A percentile compares a stretch with the other conserved stretches of the same genome.
These are phyloP conservation scores for Diplodia scrobiculata DNA, from an alignment of 2,329 filamentous ascomycete species.

Conservation along the genomic window DNA sequence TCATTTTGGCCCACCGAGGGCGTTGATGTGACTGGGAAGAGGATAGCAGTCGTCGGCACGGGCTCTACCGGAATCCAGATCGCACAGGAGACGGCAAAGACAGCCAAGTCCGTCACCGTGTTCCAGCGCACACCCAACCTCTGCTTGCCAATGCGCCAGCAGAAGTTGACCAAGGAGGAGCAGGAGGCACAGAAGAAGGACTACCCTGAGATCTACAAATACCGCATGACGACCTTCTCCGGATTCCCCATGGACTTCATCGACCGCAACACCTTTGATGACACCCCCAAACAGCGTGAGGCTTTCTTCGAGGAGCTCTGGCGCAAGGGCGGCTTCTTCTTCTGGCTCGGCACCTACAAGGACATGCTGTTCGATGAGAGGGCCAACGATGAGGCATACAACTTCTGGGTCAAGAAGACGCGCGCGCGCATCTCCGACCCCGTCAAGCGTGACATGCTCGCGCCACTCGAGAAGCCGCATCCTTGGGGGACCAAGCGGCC, in stretches of 20 bases:
- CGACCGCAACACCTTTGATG: constrained; percentile 57
- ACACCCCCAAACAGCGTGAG: constrained; percentile 48
- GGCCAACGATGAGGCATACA: constrained; percentile 50
- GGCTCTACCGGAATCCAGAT: constrained; percentile 67
- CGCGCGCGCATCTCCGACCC: constrained; percentile 49
- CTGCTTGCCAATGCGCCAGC: constrained; percentile 62
- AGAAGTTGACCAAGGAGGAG: constrained; percentile 53
- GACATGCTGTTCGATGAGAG: constrained; percentile 47
- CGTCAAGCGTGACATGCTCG: constrained; percentile 51
- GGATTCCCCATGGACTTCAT: constrained; percentile 62
- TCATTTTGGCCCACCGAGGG: constrained; percentile 63
- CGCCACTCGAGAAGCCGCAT: constrained; percentile 49
- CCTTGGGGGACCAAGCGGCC: constrained; percentile 53
- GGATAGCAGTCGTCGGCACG: constrained; percentile 64
- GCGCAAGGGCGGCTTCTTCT: constrained; percentile 46
- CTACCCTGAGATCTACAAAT: constrained; percentile 54
- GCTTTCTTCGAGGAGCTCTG: constrained; percentile 49
- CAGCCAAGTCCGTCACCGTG: constrained; percentile 56
- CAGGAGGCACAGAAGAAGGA: constrained; percentile 51
- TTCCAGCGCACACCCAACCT: constrained; percentile 70
- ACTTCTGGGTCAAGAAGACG: constrained; percentile 53
- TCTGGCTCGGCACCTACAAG: constrained; percentile 49
- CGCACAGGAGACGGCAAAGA: constrained; percentile 61
- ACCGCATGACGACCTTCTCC: constrained; percentile 50
- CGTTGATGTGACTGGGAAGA: constrained; percentile 61